Percentiles rank a stretch among this genome's conserved stretches.
phyloP scores from a whole-genome alignment of 1,284 basidiomycete species.

The Puccinia sorghi region DNA sequence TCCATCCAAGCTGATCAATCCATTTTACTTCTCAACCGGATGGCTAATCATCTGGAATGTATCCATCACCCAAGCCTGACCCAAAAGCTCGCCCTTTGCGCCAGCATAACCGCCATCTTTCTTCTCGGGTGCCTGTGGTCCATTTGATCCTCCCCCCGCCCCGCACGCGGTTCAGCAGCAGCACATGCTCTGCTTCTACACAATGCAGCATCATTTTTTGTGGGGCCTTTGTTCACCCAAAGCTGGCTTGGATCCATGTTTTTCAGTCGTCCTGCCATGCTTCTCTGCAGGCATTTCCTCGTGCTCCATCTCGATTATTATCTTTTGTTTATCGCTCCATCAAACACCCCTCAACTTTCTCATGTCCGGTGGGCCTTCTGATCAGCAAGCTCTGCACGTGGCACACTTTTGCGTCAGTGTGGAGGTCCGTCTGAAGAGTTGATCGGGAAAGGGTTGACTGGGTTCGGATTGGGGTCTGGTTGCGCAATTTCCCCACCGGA shows the following conservation, averaged over 20 bases:
- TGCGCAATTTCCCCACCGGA: background rate
- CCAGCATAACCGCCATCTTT: no score
- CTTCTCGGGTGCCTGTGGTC: background rate
- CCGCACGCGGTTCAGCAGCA: background rate
- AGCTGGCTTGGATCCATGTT: background rate
- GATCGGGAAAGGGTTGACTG: slow-evolving; percentile 11
- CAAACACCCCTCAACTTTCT: background rate
- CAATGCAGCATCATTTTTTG: background rate
- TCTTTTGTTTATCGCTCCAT: background rate
- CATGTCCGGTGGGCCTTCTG: background rate
- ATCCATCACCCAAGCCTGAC: background rate
- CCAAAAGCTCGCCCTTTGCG: no score
- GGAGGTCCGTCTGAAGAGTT: background rate
- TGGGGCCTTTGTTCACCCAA: background rate
- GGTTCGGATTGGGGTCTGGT: background rate
- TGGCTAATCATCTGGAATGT: background rate
- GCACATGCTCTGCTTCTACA: background rate
- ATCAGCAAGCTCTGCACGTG: background rate
- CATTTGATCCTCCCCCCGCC: background rate
- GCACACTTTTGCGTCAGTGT: background rate
- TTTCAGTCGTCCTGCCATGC: background rate
- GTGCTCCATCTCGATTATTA: slow-evolving; percentile 3
- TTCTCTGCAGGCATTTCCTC: background rate
- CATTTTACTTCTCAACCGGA: background rate
- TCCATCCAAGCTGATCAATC: background rate